These are phyloP conservation scores for Coemansia sp. DNA, from an alignment of 192 early-diverging fungal species.

Conservation along the genomic window DNA sequence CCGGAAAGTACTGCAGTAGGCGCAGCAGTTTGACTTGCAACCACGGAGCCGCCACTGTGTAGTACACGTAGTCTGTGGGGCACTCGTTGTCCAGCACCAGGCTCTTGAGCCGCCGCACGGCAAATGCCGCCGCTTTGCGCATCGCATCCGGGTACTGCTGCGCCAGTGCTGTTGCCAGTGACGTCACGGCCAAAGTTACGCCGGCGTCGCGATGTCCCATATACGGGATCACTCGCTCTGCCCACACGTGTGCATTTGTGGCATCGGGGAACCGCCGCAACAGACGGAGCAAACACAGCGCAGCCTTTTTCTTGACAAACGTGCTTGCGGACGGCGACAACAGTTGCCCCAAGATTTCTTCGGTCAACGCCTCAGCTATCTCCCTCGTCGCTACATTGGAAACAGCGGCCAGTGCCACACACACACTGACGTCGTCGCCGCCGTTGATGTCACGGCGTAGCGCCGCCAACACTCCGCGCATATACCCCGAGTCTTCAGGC, in stretches of 20 bases:
- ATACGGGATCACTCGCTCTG: slow-evolving; percentile 70
- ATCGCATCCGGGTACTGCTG: slow-evolving; percentile 83
- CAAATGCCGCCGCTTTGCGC: slow-evolving; percentile 70
- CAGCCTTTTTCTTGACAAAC: slow-evolving; percentile 98
- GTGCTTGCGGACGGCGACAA: slow-evolving; percentile 76
- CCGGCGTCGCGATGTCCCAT: slow-evolving; percentile 91
- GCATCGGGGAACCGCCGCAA: slow-evolving; percentile 87
- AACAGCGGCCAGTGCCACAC: slow-evolving; percentile 91
- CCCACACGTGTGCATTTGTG: slow-evolving; percentile 85
- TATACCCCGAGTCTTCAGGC: slow-evolving; percentile 80
- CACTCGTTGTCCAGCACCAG: slow-evolving; percentile 83
- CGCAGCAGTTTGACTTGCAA: slow-evolving; percentile 94
- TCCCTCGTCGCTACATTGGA: slow-evolving; percentile 94
- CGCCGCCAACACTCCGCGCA: slow-evolving; percentile 80
- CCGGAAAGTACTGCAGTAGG: slow-evolving; percentile 92
- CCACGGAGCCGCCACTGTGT: slow-evolving; percentile 98
- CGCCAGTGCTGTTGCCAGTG: slow-evolving; percentile 84
- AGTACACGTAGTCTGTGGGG: slow-evolving; percentile 88
- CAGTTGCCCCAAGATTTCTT: slow-evolving; percentile 81
- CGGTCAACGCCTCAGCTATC: slow-evolving; percentile 82
- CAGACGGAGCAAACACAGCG: slow-evolving; percentile 85
- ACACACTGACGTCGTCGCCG: slow-evolving; percentile 80
- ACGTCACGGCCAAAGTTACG: slow-evolving; percentile 78
- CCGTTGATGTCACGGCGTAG: slow-evolving; percentile 88
- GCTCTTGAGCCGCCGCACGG: slow-evolving; percentile 77